phyloP scores from a whole-genome alignment of 306 rosid species.

The Vigna mungo region DNA sequence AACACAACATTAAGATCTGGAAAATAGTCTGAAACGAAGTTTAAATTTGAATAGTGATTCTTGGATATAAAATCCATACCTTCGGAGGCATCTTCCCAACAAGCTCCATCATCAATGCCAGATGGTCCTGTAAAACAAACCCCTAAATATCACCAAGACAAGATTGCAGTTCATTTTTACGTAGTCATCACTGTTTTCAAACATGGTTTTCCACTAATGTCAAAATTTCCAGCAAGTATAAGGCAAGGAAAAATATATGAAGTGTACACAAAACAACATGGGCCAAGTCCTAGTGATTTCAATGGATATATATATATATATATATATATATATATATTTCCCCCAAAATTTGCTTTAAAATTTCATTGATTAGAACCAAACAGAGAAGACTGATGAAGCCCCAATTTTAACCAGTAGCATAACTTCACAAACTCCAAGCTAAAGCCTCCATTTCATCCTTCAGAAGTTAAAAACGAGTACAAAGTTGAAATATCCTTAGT shows the following conservation, averaged over 20 bases:
- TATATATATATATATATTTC: too few species aligned
- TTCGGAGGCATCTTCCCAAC: constrained; percentile 30
- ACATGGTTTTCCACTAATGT: constrained; percentile 3
- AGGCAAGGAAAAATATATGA: neutral
- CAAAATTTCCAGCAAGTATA: neutral
- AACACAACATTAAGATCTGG: neutral
- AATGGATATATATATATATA: neutral
- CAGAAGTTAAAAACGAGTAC: constrained; percentile 4
- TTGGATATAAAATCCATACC: constrained; percentile 31
- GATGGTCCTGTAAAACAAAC: constrained; percentile 40
- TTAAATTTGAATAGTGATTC: constrained; percentile 12
- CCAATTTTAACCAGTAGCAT: neutral
- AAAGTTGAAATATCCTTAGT: neutral
- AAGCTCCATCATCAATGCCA: constrained; percentile 50
- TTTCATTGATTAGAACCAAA: constrained; percentile 8
- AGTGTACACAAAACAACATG: neutral
- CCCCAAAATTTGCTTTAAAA: neutral
- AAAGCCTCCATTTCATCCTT: constrained; percentile 32
- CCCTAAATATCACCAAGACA: neutral
- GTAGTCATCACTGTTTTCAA: neutral
- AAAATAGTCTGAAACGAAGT: constrained; percentile 13
- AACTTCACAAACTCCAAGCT: constrained; percentile 14
- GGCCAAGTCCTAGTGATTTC: neutral
- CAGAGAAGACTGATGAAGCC: constrained; percentile 26
- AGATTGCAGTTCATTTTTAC: constrained; percentile 4